phyloP scores from a whole-genome alignment of 1,284 basidiomycete genomes.

The Trametes hirsuta region DNA sequence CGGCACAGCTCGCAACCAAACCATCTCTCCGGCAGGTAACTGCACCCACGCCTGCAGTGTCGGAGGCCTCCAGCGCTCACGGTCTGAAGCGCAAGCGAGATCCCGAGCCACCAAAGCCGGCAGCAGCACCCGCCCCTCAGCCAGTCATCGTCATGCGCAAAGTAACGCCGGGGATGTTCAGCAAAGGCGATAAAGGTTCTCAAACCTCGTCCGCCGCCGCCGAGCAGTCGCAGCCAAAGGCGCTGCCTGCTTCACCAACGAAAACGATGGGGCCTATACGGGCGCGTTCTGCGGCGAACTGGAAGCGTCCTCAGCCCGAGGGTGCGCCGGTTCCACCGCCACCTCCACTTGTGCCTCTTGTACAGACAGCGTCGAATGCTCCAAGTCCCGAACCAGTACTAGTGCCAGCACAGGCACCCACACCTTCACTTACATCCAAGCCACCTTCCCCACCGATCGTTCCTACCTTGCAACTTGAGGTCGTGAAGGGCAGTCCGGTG shows the following conservation, averaged over 20 bases:
- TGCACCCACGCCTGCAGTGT: background rate
- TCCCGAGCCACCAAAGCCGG: slow-evolving; percentile 27
- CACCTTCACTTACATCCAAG: background rate
- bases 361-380: background rate
- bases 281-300: slow-evolving; percentile 26
- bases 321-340: background rate
- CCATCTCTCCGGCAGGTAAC: slow-evolving; percentile 18
- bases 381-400: background rate
- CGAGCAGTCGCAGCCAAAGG: background rate
- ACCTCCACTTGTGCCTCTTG: background rate
- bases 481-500: background rate
- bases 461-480: background rate
- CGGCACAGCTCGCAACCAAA: slow-evolving; percentile 6
- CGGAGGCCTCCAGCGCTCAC: background rate
- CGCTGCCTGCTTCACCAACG: slow-evolving; percentile 2
- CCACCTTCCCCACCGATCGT: too few species aligned
- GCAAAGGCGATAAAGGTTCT: slow-evolving; percentile 18
- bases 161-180: slow-evolving; percentile 30
- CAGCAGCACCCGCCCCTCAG: slow-evolving; percentile 28
- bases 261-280: slow-evolving; percentile 26
- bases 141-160: slow-evolving; percentile 31
- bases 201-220: background rate
- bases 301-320: slow-evolving; percentile 27
- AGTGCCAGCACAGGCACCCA: background rate
- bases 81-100: slow-evolving; percentile 48